Conservation (phyloP, 345 rosid species). For the Citrus maxima region DNA sequence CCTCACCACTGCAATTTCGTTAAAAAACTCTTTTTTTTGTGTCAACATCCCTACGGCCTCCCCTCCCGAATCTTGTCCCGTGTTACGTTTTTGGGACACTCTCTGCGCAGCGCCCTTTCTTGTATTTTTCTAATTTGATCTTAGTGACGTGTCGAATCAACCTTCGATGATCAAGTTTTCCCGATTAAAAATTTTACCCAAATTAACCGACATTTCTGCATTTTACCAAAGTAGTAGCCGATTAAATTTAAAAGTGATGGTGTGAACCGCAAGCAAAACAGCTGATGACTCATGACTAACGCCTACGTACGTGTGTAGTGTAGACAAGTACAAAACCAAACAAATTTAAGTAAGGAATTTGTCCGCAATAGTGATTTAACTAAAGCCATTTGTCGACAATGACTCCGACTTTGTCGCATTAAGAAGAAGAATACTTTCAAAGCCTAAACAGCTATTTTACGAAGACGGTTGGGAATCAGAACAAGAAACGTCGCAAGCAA, state of each 20-base stretch:
- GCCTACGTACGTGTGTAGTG: too few relatives aligned
- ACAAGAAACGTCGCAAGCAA: neutral
- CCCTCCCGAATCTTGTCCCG: too few relatives aligned
- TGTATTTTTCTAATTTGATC: neutral
- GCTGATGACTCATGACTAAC: too few relatives aligned
- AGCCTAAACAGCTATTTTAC: slow-evolving; percentile 34
- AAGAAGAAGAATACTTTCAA: slow-evolving; percentile 22
- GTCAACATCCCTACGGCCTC: neutral
- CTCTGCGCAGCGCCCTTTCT: neutral
- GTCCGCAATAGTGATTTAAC: slow-evolving; percentile 21
- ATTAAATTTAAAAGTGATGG: too few relatives aligned
- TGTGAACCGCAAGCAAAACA: too few relatives aligned
- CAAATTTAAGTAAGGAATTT: slow-evolving; percentile 20
- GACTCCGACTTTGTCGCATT: slow-evolving; percentile 31
- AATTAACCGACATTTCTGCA: too few relatives aligned
- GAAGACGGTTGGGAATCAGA: slow-evolving; percentile 24
- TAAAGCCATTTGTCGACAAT: slow-evolving; percentile 17
- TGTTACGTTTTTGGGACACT: too few relatives aligned
- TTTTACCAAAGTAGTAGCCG: too few relatives aligned
- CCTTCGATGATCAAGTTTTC: too few relatives aligned
- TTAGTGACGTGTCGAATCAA: too few relatives aligned
- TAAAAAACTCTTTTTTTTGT: neutral
- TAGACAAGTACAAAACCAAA: neutral
- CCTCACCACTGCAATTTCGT: neutral
- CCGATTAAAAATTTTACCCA: too few relatives aligned